Percentiles rank a stretch among this genome's conserved stretches.
phyloP scores from a whole-genome alignment of 2,329 filamentous ascomycete species.

The Microthyrium microscopicum region DNA sequence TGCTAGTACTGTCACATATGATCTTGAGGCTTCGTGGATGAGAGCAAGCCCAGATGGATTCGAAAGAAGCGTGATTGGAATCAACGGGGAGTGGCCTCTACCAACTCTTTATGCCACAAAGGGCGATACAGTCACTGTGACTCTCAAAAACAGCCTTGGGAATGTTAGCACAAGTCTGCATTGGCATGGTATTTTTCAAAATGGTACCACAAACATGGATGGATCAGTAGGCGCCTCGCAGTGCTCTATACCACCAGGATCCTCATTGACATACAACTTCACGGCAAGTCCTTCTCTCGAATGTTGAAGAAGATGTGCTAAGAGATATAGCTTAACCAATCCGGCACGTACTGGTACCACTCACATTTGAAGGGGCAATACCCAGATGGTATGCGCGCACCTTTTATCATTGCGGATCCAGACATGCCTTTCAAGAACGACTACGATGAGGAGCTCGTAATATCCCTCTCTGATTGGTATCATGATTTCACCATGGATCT shows the following conservation, averaged over 20 bases:
- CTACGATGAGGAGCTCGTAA: constrained; percentile 42
- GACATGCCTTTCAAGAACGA: constrained; percentile 35
- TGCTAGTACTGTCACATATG: too few relatives aligned
- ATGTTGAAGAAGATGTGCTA: neutral
- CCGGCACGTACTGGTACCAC: constrained; percentile 46
- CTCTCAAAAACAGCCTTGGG: constrained; percentile 41
- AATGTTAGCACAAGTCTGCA: constrained; percentile 48
- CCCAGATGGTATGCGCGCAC: constrained; percentile 51
- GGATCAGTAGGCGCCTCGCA: constrained; percentile 52
- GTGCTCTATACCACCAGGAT: constrained; percentile 47
- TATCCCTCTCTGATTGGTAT: constrained; percentile 61
- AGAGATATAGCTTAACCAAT: constrained; percentile 28
- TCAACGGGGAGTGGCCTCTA: constrained; percentile 63
- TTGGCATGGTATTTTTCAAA: constrained; percentile 60
- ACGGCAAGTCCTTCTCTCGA: constrained; percentile 25
- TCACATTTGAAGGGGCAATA: constrained; percentile 48
- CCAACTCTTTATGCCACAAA: constrained; percentile 46
- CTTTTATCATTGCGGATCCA: constrained; percentile 47
- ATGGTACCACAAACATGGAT: constrained; percentile 60
- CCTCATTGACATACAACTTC: constrained; percentile 51
- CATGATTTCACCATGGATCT: constrained; percentile 34
- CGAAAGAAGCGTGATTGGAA: constrained; percentile 52
- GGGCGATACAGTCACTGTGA: constrained; percentile 45
- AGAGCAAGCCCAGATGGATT: constrained; percentile 54
- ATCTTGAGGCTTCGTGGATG: too few relatives aligned